phyloP scores from a whole-genome alignment of 2,329 filamentous ascomycete species.

The Botrytis pseudocinerea region DNA sequence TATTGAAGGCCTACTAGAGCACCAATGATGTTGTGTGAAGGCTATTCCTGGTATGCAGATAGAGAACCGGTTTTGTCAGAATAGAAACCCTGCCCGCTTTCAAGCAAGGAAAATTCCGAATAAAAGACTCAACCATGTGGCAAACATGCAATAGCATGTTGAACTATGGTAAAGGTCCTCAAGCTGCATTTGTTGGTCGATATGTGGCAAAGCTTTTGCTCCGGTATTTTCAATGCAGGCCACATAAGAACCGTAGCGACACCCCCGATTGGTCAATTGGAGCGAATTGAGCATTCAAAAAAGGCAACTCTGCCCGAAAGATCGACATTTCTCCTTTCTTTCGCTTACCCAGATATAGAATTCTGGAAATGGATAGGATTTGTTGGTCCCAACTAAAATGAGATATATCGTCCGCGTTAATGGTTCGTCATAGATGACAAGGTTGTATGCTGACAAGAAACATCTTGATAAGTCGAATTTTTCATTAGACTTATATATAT shows the following conservation, averaged over 20 bases:
- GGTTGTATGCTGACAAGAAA: not conserved
- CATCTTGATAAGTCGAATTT: not conserved
- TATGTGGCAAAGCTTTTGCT: constrained; percentile 3
- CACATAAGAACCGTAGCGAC: not conserved
- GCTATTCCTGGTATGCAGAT: not conserved
- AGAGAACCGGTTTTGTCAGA: not conserved
- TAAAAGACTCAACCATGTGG: not conserved
- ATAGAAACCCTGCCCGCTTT: not conserved
- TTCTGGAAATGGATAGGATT: not conserved
- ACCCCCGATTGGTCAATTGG: not conserved
- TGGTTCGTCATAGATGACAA: constrained; percentile 1
- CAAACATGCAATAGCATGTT: not conserved
- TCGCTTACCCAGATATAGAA: not conserved
- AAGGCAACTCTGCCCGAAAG: constrained; percentile 1
- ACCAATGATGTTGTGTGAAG: not conserved
- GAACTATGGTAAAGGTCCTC: not conserved
- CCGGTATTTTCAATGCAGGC: not conserved
- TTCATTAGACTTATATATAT: not conserved
- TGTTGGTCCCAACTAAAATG: not conserved
- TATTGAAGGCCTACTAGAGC: not conserved
- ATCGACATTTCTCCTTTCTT: not conserved
- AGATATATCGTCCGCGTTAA: not conserved
- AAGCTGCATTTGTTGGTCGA: not conserved
- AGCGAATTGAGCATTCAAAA: not conserved
- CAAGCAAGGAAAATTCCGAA: not conserved